Evolutionary conservation across 257 asterid species (phyloP).

Genomic region (Capsicum pubescens): DNA sequence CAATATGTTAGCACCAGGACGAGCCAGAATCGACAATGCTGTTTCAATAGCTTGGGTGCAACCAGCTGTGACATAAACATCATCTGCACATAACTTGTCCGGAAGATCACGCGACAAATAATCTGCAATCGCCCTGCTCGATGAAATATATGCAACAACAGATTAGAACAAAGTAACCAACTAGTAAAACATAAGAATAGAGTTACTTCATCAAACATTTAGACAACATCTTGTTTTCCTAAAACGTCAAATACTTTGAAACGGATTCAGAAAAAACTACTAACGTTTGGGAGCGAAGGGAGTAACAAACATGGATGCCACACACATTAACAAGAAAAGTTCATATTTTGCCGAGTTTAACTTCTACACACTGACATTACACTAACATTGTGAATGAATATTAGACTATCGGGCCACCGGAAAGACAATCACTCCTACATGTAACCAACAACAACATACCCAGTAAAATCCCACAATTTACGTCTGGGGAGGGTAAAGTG

Average conservation of each 20-base stretch:
- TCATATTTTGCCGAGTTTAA: not conserved
- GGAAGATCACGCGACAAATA: conserved; percentile 76
- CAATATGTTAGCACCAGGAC: conserved; percentile 78
- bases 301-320: no score
- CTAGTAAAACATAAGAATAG: not conserved
- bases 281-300: not conserved
- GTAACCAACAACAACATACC: no score
- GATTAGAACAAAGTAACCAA: not conserved
- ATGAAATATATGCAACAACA: not conserved
- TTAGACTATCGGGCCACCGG: not conserved
- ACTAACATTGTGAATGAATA: not conserved
- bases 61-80: conserved; percentile 79
- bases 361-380: not conserved
- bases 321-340: not conserved
- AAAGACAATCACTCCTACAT: not conserved
- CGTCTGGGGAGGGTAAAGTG: no score
- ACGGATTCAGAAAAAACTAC: not conserved
- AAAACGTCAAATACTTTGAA: not conserved
- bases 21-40: conserved; percentile 57
- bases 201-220: no score
- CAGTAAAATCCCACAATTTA: no score
- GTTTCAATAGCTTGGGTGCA: conserved; percentile 91
- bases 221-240: not conserved
- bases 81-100: conserved; percentile 54
- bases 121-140: conserved; percentile 75